Conservation (phyloP, 2,329 filamentous ascomycete genomes). For the Dothistroma pini region DNA sequence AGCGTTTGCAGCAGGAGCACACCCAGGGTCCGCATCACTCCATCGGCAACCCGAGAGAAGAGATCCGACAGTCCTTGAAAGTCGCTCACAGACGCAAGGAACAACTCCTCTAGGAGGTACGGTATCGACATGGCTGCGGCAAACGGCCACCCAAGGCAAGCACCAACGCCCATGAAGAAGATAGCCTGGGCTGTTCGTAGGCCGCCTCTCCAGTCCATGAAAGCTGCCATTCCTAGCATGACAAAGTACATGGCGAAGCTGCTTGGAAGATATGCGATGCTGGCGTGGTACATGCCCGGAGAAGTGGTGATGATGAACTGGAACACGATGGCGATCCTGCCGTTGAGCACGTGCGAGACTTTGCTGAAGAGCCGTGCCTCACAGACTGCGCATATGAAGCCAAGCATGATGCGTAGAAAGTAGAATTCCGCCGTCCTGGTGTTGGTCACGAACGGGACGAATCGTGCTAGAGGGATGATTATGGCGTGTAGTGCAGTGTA, state of each 20-base stretch:
- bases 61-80: conserved; percentile 48
- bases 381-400: conserved; percentile 71
- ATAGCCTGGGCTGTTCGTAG: conserved; percentile 79
- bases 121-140: conserved; percentile 76
- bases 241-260: conserved; percentile 96
- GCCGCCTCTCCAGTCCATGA: conserved; percentile 83
- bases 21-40: conserved; percentile 61
- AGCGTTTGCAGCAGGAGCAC: conserved; percentile 67
- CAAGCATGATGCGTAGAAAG: conserved; percentile 72
- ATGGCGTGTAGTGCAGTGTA: conserved; percentile 79
- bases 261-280: conserved; percentile 80
- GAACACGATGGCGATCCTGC: conserved; percentile 76
- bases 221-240: conserved; percentile 80
- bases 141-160: conserved; percentile 92
- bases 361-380: conserved; percentile 62
- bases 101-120: conserved; percentile 72
- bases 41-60: conserved; percentile 61
- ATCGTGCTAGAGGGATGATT: conserved; percentile 51
- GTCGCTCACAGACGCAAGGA: conserved; percentile 49
- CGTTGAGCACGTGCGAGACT: not conserved
- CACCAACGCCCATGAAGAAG: conserved; percentile 84
- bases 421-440: conserved; percentile 71
- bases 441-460: conserved; percentile 35
- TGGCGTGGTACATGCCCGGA: conserved; percentile 91
- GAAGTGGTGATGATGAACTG: conserved; percentile 71